Percentiles rank a stretch among this genome's conserved stretches.
These are phyloP conservation scores for Ophiostoma perfectum DNA, from an alignment of 2,329 filamentous ascomycete species.

Conservation along the genomic window DNA sequence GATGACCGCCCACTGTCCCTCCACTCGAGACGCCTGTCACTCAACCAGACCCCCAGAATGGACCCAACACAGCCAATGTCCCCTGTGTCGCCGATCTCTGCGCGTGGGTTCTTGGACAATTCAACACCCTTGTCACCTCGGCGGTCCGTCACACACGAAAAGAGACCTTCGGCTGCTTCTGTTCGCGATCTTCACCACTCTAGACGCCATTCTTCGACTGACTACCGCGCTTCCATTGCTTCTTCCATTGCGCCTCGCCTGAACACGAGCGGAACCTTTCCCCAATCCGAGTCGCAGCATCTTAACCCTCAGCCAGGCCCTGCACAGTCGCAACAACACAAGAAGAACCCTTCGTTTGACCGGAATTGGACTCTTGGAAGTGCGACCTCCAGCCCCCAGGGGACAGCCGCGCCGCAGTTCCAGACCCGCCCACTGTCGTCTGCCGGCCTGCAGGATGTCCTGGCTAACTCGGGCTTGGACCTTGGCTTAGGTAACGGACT, in stretches of 20 bases:
- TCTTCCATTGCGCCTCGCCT: slow-evolving; percentile 40
- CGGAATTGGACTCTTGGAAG: slow-evolving; percentile 62
- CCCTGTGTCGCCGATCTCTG: slow-evolving; percentile 33
- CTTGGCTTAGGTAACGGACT: slow-evolving; percentile 37
- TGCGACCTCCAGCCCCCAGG: slow-evolving; percentile 40
- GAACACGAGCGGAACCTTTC: slow-evolving; percentile 40
- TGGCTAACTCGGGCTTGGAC: slow-evolving; percentile 37
- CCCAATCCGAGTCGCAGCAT: slow-evolving; percentile 33
- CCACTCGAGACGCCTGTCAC: slow-evolving; percentile 46
- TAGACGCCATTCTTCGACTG: slow-evolving; percentile 80
- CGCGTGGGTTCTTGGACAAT: slow-evolving; percentile 33
- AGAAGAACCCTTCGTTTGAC: slow-evolving; percentile 65
- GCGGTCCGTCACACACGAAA: slow-evolving; percentile 40
- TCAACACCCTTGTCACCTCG: slow-evolving; percentile 33
- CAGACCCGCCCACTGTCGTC: slow-evolving; percentile 47
- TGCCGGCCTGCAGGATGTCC: slow-evolving; percentile 44
- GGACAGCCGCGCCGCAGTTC: slow-evolving; percentile 23
- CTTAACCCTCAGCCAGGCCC: slow-evolving; percentile 6
- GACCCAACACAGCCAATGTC: slow-evolving; percentile 40
- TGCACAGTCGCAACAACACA: slow-evolving; percentile 35
- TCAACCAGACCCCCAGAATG: slow-evolving; percentile 46
- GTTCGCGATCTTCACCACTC: slow-evolving; percentile 78
- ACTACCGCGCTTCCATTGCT: slow-evolving; percentile 49
- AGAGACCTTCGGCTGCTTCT: slow-evolving; percentile 72
- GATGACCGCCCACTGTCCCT: slow-evolving; percentile 44